Percentiles rank a stretch among this genome's conserved stretches.
Evolutionary conservation across 192 early-diverging fungal genomes (phyloP).

Genomic region (Coemansia furcata): DNA sequence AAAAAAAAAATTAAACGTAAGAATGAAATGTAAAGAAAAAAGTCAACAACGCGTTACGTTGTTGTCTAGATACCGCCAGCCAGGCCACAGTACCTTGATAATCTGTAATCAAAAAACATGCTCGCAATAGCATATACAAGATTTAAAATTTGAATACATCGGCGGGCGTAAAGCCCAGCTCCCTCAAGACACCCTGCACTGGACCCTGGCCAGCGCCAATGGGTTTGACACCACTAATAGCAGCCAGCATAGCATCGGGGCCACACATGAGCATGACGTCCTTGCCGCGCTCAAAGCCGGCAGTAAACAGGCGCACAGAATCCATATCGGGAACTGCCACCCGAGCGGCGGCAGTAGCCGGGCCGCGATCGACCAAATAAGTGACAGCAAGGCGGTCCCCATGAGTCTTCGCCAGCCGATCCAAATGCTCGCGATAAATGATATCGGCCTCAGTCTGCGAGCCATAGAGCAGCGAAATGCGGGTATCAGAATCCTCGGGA

Average conservation of each 20-base stretch:
- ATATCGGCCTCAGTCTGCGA: constrained; percentile 52
- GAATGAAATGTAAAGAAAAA: no score
- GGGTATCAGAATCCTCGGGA: constrained; percentile 35
- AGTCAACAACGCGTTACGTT: no score
- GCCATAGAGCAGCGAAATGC: constrained; percentile 33
- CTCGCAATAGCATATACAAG: not conserved
- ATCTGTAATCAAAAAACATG: no score
- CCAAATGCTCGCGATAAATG: constrained; percentile 57
- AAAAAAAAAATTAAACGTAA: no score
- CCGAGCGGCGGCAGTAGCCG: not conserved
- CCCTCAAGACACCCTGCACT: constrained; percentile 54
- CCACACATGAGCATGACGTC: constrained; percentile 64
- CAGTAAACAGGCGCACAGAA: constrained; percentile 25
- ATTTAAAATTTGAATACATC: constrained; percentile 64
- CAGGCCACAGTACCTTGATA: no score
- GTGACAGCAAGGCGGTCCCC: constrained; percentile 45
- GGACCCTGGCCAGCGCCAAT: constrained; percentile 57
- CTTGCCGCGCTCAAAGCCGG: constrained; percentile 30
- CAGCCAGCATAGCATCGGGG: constrained; percentile 60
- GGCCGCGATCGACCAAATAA: constrained; percentile 54
- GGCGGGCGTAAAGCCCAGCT: constrained; percentile 53
- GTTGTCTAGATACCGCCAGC: no score
- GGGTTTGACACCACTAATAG: constrained; percentile 56
- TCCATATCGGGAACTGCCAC: constrained; percentile 11
- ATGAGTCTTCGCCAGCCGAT: constrained; percentile 46